phyloP scores from a whole-genome alignment of 306 rosid species.

The Prunus davidiana region DNA sequence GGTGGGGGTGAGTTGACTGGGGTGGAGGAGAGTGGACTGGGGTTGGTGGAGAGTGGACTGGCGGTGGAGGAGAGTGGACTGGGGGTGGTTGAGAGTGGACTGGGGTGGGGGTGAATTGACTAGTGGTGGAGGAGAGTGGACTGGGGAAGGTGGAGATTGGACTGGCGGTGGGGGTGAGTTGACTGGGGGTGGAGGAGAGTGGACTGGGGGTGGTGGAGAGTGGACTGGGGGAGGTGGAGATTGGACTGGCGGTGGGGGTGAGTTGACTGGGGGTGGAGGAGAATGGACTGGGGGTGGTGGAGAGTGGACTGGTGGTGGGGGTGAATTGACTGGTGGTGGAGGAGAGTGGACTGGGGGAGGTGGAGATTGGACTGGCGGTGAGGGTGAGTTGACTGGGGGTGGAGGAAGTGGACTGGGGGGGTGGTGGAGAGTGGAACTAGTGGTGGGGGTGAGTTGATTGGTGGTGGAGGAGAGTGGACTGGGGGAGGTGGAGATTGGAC shows the following conservation, averaged over 20 bases:
- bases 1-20: constrained; percentile 1
- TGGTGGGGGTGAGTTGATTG: too few relatives aligned
- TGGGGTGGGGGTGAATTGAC: neutral
- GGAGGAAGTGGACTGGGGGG: too few relatives aligned
- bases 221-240: constrained; percentile 7
- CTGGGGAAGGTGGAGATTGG: neutral
- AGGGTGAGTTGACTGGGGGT: neutral
- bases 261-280: too few relatives aligned
- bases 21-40: constrained; percentile 6
- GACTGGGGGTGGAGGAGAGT: neutral
- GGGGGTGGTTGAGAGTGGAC: neutral
- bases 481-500: too few relatives aligned
- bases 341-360: too few relatives aligned
- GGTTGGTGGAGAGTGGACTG: neutral
- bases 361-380: neutral
- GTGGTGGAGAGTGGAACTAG: too few relatives aligned
- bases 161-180: neutral
- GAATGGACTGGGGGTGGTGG: neutral
- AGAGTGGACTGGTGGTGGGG: neutral
- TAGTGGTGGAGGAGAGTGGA: neutral
- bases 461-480: too few relatives aligned
- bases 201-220: constrained; percentile 5
- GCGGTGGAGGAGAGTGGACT: neutral
- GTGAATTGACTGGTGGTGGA: neutral
- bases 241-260: neutral